Percentiles rank a stretch among this genome's conserved stretches.
phyloP scores from a whole-genome alignment of 1,284 basidiomycete species.

The Fistulinella cinereoalba region DNA sequence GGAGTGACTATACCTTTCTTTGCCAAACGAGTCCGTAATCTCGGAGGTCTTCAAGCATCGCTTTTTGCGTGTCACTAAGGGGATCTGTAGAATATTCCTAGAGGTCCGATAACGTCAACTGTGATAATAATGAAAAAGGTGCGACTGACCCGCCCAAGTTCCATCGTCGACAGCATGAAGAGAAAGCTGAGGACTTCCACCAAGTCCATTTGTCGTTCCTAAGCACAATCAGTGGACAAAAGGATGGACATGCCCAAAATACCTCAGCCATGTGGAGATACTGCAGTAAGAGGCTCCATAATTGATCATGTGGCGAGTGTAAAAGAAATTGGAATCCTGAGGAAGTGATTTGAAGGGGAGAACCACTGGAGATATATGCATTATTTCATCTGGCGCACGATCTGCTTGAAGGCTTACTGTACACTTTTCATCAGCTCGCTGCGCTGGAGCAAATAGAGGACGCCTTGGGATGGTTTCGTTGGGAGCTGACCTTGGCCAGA shows the following conservation, averaged over 20 bases:
- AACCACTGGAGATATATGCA: slow-evolving; percentile 40
- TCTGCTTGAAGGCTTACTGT: slow-evolving; percentile 43
- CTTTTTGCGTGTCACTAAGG: slow-evolving; percentile 76
- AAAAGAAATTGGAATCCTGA: slow-evolving; percentile 96
- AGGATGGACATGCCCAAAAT: slow-evolving; percentile 18
- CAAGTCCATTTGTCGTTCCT: slow-evolving; percentile 87
- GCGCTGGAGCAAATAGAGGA: slow-evolving; percentile 78
- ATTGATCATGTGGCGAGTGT: slow-evolving; percentile 92
- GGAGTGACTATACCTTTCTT: slow-evolving; percentile 47
- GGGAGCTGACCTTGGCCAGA: slow-evolving; percentile 72
- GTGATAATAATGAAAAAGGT: slow-evolving; percentile 4
- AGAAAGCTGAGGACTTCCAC: slow-evolving; percentile 93
- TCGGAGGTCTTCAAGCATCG: slow-evolving; percentile 89
- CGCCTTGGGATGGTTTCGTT: slow-evolving; percentile 74
- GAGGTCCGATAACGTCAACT: slow-evolving; percentile 1
- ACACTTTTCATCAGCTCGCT: slow-evolving; percentile 83
- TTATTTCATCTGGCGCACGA: background rate
- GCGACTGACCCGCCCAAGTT: slow-evolving; percentile 73
- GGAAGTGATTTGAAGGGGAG: slow-evolving; percentile 82
- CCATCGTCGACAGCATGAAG: slow-evolving; percentile 94
- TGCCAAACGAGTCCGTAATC: slow-evolving; percentile 95
- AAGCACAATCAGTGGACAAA: slow-evolving; percentile 4
- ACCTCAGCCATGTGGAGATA: slow-evolving; percentile 85
- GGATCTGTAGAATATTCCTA: slow-evolving; percentile 89
- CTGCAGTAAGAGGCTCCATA: slow-evolving; percentile 95